Percentiles rank a stretch among this genome's conserved stretches.
Evolutionary conservation across 2,329 filamentous ascomycete genomes (phyloP).

Genomic region (Orbilia javanica): DNA sequence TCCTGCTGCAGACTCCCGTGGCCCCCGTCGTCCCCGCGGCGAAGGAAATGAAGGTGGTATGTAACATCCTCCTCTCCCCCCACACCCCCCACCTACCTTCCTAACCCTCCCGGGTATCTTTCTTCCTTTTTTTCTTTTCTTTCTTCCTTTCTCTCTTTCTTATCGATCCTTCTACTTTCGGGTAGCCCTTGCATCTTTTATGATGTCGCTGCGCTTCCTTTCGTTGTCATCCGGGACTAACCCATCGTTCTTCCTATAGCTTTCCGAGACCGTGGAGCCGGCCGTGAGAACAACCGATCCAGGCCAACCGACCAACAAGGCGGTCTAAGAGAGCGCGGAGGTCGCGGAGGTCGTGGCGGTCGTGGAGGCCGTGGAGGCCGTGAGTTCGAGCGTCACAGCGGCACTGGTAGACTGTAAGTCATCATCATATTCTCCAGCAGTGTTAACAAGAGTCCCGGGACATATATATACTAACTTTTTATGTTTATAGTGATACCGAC

Average conservation of each 20-base stretch:
- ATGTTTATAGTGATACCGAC: slow-evolving; percentile 75
- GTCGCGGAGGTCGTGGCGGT: slow-evolving; percentile 62
- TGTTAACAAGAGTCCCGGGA: background rate
- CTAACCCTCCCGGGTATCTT: background rate
- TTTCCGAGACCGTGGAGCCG: slow-evolving; percentile 89
- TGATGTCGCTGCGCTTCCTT: slow-evolving; percentile 38
- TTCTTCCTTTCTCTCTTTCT: background rate
- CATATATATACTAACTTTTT: background rate
- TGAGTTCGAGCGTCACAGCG: slow-evolving; percentile 69
- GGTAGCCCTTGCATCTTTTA: background rate
- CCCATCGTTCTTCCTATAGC: slow-evolving; percentile 71
- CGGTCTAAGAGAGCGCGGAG: slow-evolving; percentile 65
- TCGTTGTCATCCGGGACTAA: slow-evolving; percentile 46
- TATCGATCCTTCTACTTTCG: background rate
- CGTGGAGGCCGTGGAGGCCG: slow-evolving; percentile 69
- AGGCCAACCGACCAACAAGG: slow-evolving; percentile 80
- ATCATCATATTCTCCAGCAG: background rate
- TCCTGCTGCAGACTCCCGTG: slow-evolving; percentile 45
- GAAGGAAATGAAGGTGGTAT: slow-evolving; percentile 60
- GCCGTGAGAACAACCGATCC: slow-evolving; percentile 83
- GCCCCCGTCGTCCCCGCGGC: slow-evolving; percentile 61
- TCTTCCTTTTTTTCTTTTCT: background rate
- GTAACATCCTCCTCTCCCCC: background rate
- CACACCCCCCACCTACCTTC: no score
- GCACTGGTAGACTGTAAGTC: slow-evolving; percentile 61